Conservation (phyloP, 768 basidiomycete genomes). For the Phaffia australis region DNA sequence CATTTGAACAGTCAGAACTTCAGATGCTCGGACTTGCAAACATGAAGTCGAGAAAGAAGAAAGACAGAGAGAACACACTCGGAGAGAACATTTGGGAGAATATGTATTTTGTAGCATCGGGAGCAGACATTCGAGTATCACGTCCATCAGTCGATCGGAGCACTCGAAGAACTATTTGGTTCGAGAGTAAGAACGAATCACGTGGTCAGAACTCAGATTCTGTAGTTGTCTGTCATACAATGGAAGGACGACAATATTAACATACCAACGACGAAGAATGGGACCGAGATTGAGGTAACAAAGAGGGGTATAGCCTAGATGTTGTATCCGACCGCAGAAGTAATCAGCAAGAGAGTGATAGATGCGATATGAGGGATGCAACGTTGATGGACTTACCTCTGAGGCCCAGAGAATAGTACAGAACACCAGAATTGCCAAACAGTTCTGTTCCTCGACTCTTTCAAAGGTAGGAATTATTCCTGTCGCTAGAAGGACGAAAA, state of each 20-base stretch:
- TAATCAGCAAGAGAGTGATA: neutral
- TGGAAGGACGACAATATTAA: no score
- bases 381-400: slow-evolving; percentile 51
- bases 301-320: slow-evolving; percentile 85
- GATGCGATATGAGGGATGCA: neutral
- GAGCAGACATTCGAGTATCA: slow-evolving; percentile 46
- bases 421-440: slow-evolving; percentile 77
- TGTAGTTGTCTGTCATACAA: no score
- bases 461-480: slow-evolving; percentile 42
- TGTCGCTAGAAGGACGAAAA: slow-evolving; percentile 52
- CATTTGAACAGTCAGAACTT: no score
- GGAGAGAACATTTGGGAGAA: slow-evolving; percentile 95
- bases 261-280: slow-evolving; percentile 60
- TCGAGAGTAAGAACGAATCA: no score
- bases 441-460: slow-evolving; percentile 65
- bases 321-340: neutral
- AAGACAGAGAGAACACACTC: slow-evolving; percentile 34
- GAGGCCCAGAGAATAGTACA: slow-evolving; percentile 93
- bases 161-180: slow-evolving; percentile 50
- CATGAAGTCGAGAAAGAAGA: no score
- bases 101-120: slow-evolving; percentile 75
- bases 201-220: no score
- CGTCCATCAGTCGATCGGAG: slow-evolving; percentile 52
- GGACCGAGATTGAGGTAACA: slow-evolving; percentile 86
- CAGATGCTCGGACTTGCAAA: no score